Evolutionary conservation across 108 stramenopile genomes (phyloP).

Genomic region (Skeletonema menzelii): DNA sequence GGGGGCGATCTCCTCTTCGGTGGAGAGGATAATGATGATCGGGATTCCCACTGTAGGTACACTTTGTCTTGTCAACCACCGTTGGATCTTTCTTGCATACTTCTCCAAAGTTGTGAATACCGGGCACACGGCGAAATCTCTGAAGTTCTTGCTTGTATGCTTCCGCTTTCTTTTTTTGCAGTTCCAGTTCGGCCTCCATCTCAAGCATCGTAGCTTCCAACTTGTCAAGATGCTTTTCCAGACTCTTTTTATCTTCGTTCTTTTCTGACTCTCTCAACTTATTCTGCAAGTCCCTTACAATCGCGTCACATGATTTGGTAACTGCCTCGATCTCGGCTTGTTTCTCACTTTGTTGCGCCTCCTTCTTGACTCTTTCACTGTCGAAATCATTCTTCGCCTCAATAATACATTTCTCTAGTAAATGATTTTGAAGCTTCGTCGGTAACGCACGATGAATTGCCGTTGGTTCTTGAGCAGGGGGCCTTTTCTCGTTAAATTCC

Average conservation of each 20-base stretch:
- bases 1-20: constrained; percentile 37
- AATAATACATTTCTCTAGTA: constrained; percentile 44
- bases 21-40: constrained; percentile 46
- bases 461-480: constrained; percentile 21
- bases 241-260: constrained; percentile 4
- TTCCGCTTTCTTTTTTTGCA: constrained; percentile 15
- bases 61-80: constrained; percentile 46
- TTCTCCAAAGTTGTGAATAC: constrained; percentile 50
- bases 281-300: constrained; percentile 10
- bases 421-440: constrained; percentile 27
- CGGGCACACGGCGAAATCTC: constrained; percentile 42
- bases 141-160: constrained; percentile 37
- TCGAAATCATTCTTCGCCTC: constrained; percentile 30
- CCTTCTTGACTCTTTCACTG: constrained; percentile 3
- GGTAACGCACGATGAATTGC: constrained; percentile 38
- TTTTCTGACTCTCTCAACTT: constrained; percentile 21
- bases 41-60: constrained; percentile 50
- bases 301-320: not conserved
- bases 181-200: constrained; percentile 24
- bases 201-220: constrained; percentile 12
- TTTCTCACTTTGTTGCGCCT: constrained; percentile 8
- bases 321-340: not conserved
- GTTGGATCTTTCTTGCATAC: constrained; percentile 29
- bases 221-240: constrained; percentile 23
- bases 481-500: constrained; percentile 27